Percentiles rank a stretch among this genome's conserved stretches.
These are phyloP conservation scores for Combretum micranthum DNA, from an alignment of 345 rosid genomes.

Conservation along the genomic window DNA sequence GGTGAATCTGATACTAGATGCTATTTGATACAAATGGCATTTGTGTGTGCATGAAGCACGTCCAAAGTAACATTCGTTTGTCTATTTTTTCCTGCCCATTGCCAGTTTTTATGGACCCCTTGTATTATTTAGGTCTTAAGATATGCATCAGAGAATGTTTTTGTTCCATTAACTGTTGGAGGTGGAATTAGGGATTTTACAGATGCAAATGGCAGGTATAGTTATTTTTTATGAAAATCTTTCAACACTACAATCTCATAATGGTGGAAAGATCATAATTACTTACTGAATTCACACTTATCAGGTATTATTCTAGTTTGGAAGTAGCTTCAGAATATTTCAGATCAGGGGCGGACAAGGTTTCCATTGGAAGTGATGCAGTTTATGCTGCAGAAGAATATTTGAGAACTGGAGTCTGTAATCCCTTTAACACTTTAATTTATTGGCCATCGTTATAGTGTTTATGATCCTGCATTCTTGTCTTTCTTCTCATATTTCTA, in stretches of 20 bases:
- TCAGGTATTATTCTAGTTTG: conserved; percentile 91
- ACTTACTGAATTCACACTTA: conserved; percentile 2
- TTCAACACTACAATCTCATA: no score
- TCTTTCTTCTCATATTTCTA: conserved; percentile 9
- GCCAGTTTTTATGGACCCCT: background rate
- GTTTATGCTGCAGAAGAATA: conserved; percentile 90
- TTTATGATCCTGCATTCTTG: background rate
- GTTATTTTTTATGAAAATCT: background rate
- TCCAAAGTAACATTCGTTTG: no score
- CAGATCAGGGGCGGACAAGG: conserved; percentile 95
- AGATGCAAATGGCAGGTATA: conserved; percentile 90
- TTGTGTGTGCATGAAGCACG: no score
- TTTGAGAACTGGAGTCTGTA: conserved; percentile 65
- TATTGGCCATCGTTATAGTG: background rate
- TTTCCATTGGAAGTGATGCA: conserved; percentile 96
- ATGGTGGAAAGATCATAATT: background rate
- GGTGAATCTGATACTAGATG: conserved; percentile 1
- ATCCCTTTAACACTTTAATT: conserved; percentile 1
- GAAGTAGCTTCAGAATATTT: conserved; percentile 98
- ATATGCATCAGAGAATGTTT: conserved; percentile 82
- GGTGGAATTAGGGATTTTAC: conserved; percentile 98
- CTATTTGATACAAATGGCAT: conserved; percentile 2
- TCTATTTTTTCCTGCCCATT: no score
- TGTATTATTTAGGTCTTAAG: conserved; percentile 63
- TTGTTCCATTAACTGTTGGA: conserved; percentile 97